Conservation (phyloP, 805 yeast genomes). For the Suhomyces tanzawaensis region DNA sequence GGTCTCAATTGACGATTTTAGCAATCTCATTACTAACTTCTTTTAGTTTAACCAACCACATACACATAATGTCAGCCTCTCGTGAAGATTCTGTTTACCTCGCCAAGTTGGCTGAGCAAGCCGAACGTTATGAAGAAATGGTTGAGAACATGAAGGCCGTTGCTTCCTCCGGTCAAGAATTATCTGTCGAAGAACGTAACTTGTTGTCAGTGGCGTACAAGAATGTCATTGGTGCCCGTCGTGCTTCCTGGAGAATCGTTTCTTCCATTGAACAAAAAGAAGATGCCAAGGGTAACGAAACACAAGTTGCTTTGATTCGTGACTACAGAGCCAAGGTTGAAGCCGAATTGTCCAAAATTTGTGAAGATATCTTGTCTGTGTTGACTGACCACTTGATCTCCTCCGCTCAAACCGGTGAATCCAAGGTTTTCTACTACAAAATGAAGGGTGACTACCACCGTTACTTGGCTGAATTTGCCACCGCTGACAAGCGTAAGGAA, state of each 20-base stretch:
- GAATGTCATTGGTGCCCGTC: slow-evolving; percentile 97
- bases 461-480: slow-evolving; percentile 95
- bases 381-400: slow-evolving; percentile 88
- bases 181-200: slow-evolving; percentile 97
- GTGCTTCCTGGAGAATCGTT: slow-evolving; percentile 99
- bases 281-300: slow-evolving; percentile 91
- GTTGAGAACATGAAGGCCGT: slow-evolving; percentile 98
- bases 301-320: slow-evolving; percentile 85
- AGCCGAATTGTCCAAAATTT: slow-evolving; percentile 84
- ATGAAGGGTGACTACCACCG: slow-evolving; percentile 99
- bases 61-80: slow-evolving; percentile 60
- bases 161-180: slow-evolving; percentile 92
- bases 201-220: slow-evolving; percentile 95
- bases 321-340: slow-evolving; percentile 95
- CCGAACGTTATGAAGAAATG: slow-evolving; percentile 99
- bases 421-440: slow-evolving; percentile 96
- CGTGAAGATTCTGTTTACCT: slow-evolving; percentile 98
- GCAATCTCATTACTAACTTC: slow-evolving; percentile 2
- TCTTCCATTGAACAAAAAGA: slow-evolving; percentile 98
- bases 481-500: slow-evolving; percentile 84
- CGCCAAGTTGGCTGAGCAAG: slow-evolving; percentile 98
- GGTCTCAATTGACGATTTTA: neutral
- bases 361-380: slow-evolving; percentile 89
- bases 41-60: slow-evolving; percentile 3
- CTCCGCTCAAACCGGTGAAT: slow-evolving; percentile 93